A percentile compares a stretch with the other conserved stretches of the same genome.
phyloP scores from a whole-genome alignment of 768 basidiomycete species.

The Boletus patriciae region DNA sequence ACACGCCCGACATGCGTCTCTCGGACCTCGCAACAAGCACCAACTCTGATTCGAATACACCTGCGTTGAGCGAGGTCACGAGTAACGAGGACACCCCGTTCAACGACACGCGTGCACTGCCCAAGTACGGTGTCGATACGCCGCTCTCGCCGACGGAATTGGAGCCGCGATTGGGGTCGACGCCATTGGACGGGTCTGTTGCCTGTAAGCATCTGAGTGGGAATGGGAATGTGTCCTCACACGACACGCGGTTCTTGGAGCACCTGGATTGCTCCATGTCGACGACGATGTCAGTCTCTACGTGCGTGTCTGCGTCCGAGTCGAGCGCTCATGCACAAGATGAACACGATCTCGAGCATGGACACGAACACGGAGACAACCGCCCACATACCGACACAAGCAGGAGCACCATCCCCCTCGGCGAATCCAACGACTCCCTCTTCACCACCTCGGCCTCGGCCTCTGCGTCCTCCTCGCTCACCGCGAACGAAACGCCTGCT shows the following conservation, averaged over 20 bases:
- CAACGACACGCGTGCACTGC: slow-evolving; percentile 16
- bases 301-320: slow-evolving; percentile 13
- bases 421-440: slow-evolving; percentile 31
- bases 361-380: background rate
- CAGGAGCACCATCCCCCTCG: slow-evolving; percentile 12
- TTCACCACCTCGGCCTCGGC: slow-evolving; percentile 25
- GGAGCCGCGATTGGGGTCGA: slow-evolving; percentile 8
- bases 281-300: slow-evolving; percentile 10
- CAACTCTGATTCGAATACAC: slow-evolving; percentile 4
- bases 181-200: slow-evolving; percentile 7
- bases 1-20: slow-evolving; percentile 18
- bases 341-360: background rate
- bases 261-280: slow-evolving; percentile 20
- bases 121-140: slow-evolving; percentile 17
- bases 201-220: background rate
- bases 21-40: slow-evolving; percentile 13
- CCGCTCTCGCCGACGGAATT: slow-evolving; percentile 10
- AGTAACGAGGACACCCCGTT: slow-evolving; percentile 18
- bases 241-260: slow-evolving; percentile 25
- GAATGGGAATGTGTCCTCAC: too few relatives aligned
- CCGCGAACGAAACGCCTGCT: slow-evolving; percentile 19
- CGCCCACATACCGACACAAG: background rate
- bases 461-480: slow-evolving; percentile 21
- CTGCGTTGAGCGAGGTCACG: slow-evolving; percentile 13
- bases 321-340: background rate